Evolutionary conservation across 2,329 filamentous ascomycete genomes (phyloP), one percentile per base, ranked within the genome.

Genomic region (Fusarium sp.): DNA sequence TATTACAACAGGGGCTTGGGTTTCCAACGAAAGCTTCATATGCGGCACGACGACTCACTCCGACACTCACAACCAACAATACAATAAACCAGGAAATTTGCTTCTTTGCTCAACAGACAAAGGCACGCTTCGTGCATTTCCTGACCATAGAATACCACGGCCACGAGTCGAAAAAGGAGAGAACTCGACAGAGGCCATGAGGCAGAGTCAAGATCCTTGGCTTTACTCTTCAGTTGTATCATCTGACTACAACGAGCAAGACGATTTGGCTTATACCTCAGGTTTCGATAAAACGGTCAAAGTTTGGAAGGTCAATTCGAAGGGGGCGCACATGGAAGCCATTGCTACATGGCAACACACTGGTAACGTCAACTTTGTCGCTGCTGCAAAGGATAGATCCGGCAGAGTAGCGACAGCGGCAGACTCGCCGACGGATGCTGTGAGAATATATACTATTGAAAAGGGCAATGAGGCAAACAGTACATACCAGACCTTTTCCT

Each of bases 31-130:
- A n/a, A 79, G 80, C 18, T 87, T 90, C 54, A 74, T 90, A n/a
- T 89, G 87, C 66, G 89, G 89, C 34, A 88, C 88, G 0, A 89
- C 87, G 0, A 85, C 86, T 1, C 88, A 90, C 76, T 90, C 87
- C 1, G 89, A 90, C 69, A 78, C 81, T 0, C 86, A 88, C 43
- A 90, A 90, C 60, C 88, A 90, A 72, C 88, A 90, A 66, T 90
- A 91, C 73, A 91, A 91, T 70, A 89, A 87, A 69, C 84, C 86
- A 0, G 88, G 89, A 1, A 91, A 91, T 70, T 76, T 91, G 12
- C 78, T 88, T 2, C 77, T 90, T 2, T 88, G 86, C 9, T 89
- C 86, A 0, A 79, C 82, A 1, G 70, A 63, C 1, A 71, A 75
- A 2, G 82, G 84, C 1, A 83, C 80, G 0, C 74, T 90, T 3